Conservation (phyloP, 2,329 filamentous ascomycete genomes). For the Aspergillus thermomutatus region DNA sequence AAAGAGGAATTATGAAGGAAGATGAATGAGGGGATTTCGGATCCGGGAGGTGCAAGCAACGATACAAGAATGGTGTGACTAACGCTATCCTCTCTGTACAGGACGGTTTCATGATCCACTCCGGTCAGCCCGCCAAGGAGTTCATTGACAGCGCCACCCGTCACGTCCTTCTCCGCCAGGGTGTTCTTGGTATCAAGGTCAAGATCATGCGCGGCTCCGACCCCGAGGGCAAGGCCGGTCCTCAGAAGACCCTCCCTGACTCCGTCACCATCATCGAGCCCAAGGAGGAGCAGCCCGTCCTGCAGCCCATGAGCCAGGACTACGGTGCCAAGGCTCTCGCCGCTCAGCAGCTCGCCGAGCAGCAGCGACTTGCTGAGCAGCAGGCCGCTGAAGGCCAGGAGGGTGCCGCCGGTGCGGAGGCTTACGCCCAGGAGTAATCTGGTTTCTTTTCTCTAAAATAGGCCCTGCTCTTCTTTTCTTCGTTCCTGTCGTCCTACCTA, state of each 20-base stretch:
- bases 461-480: slow-evolving; percentile 23
- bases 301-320: slow-evolving; percentile 96
- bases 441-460: slow-evolving; percentile 23
- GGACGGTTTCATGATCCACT: slow-evolving; percentile 99
- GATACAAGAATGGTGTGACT: slow-evolving; percentile 2
- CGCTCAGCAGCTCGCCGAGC: slow-evolving; percentile 54
- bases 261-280: slow-evolving; percentile 99
- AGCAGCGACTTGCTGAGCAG: slow-evolving; percentile 59
- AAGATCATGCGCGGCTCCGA: slow-evolving; percentile 99
- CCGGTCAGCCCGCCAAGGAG: slow-evolving; percentile 97
- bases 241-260: slow-evolving; percentile 95
- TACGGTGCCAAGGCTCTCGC: slow-evolving; percentile 89
- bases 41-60: background rate
- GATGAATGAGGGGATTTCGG: background rate
- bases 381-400: slow-evolving; percentile 49
- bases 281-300: slow-evolving; percentile 96
- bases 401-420: slow-evolving; percentile 37
- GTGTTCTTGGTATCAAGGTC: slow-evolving; percentile 99
- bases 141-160: slow-evolving; percentile 99
- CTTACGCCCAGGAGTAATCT: slow-evolving; percentile 47
- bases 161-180: slow-evolving; percentile 99
- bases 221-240: slow-evolving; percentile 97
- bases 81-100: slow-evolving; percentile 26
- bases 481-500: slow-evolving; percentile 31
- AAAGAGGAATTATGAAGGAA: background rate